Evolutionary conservation across 2,329 filamentous ascomycete species (phyloP).

Genomic region (Cadophora gregata): DNA sequence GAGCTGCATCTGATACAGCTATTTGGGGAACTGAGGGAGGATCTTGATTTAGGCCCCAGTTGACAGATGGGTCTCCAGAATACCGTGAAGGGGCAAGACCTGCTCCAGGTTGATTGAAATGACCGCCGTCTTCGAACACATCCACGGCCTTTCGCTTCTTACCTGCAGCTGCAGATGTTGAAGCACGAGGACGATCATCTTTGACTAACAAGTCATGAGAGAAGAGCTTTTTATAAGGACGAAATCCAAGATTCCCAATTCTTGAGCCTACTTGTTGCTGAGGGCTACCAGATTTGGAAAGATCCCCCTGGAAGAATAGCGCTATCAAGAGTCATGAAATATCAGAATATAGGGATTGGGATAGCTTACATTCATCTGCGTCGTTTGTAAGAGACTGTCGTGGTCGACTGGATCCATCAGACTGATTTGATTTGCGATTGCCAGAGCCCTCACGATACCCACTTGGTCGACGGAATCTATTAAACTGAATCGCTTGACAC

Average conservation of each 20-base stretch:
- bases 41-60: constrained; percentile 33
- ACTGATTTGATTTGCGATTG: not conserved
- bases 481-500: not conserved
- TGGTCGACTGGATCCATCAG: not conserved
- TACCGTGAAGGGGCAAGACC: constrained; percentile 31
- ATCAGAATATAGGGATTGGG: not conserved
- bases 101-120: constrained; percentile 15
- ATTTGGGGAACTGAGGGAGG: constrained; percentile 30
- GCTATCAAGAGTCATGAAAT: not conserved
- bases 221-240: not conserved
- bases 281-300: not conserved
- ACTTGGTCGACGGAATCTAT: not conserved
- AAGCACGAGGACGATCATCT: not conserved
- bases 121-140: not conserved
- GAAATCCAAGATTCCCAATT: not conserved
- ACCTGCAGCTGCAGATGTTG: not conserved
- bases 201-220: constrained; percentile 3
- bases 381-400: not conserved
- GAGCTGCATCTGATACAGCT: constrained; percentile 34
- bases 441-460: not conserved
- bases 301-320: not conserved
- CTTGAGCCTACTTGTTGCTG: not conserved
- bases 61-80: constrained; percentile 30
- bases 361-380: not conserved
- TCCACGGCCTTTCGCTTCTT: not conserved